Evolutionary conservation across 169 alveolate species (phyloP), one percentile per base, ranked within the genome.

Genomic region (Condylostoma magnum): DNA sequence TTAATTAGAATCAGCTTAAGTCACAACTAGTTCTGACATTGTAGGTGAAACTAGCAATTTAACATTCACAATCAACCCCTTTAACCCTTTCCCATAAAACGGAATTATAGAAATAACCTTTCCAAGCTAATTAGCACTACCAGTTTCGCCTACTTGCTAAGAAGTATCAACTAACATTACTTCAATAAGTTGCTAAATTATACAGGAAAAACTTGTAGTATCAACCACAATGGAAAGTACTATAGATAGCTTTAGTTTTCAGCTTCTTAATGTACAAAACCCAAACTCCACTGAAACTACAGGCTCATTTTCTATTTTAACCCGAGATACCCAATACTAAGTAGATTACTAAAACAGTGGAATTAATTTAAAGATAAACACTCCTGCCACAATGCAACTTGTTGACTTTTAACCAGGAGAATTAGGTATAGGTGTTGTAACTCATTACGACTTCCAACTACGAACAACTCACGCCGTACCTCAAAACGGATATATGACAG

Each of bases 111-210:
- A 22, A 31, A n/a, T 5, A 2, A 53, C 33, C 0, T 31, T 31
- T 28, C 65, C 65, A 5, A 28, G 38, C 30, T 27, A 53, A 53
- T 27, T 53, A n/a, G n/a, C 48, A 53, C 65, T 53, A 53, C 30
- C 6, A 33, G 20, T 51, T 0, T 20, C 69, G n/a, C 37, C 69
- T 57, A 34, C 53, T n/a, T 1, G 25, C 3, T 8, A 34, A 20
- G 46, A 22, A 57, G 18, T 3, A 18, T 18, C n/a, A 36, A 31
- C 27, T 3, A 18, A 18, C n/a, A 22, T 18, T 5, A 2, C 12
- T 57, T 10, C 52, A 25, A 18, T 22, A 30, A 33, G 43, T 4
- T 34, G 27, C 12, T 22, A 28, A 31, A 31, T 30, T 4, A 1
- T 25, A 37, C 31, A 28, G 18, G 4, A 34, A 3, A 31, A 57